A percentile compares a stretch with the other conserved stretches of the same genome.
Evolutionary conservation across 805 yeast species (phyloP).

Genomic region (Blastobotrys americana): DNA sequence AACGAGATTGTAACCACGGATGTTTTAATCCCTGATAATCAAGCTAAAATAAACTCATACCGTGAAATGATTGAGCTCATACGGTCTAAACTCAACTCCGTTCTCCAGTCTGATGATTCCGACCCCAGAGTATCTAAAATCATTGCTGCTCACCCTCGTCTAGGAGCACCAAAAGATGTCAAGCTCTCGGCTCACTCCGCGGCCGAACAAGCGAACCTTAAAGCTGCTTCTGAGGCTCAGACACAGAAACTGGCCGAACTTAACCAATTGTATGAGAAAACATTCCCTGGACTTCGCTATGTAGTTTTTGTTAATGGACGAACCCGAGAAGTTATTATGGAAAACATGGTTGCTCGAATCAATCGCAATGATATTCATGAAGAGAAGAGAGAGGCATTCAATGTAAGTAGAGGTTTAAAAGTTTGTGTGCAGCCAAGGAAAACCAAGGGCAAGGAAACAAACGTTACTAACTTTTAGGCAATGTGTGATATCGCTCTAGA

Average conservation of each 20-base stretch:
- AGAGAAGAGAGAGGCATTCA: conserved; percentile 63
- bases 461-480: too few relatives aligned
- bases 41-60: conserved; percentile 14
- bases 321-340: conserved; percentile 55
- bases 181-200: conserved; percentile 53
- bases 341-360: conserved; percentile 54
- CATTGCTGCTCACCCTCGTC: conserved; percentile 85
- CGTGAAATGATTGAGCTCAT: conserved; percentile 41
- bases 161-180: conserved; percentile 52
- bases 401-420: conserved; percentile 28
- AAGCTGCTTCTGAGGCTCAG: conserved; percentile 42
- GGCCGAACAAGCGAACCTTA: conserved; percentile 62
- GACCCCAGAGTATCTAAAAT: conserved; percentile 34
- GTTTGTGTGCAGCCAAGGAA: neutral
- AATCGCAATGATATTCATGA: conserved; percentile 41
- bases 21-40: conserved; percentile 1
- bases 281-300: conserved; percentile 66
- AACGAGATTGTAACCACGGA: conserved; percentile 29
- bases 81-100: conserved; percentile 34
- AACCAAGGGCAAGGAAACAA: too few relatives aligned
- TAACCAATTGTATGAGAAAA: conserved; percentile 56
- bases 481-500: conserved; percentile 90
- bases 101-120: conserved; percentile 28
- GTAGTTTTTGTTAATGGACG: conserved; percentile 89
- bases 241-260: conserved; percentile 43